Conservation (phyloP, 148 eudicot species). For the Rhododendron kiyosumense region DNA sequence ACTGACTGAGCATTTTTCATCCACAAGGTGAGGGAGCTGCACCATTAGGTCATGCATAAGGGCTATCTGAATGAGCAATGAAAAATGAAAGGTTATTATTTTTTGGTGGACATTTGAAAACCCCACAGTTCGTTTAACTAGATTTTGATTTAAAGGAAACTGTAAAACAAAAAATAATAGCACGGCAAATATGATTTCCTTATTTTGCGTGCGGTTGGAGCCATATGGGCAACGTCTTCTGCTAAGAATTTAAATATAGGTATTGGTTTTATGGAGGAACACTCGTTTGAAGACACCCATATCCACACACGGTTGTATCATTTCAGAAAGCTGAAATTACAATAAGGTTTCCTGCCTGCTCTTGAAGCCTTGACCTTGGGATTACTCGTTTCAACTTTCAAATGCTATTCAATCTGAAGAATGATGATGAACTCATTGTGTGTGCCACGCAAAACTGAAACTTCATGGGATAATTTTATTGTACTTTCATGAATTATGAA, state of each 20-base stretch:
- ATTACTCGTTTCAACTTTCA: not conserved
- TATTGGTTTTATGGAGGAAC: not conserved
- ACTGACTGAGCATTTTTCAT: slow-evolving; percentile 31
- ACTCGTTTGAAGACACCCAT: not conserved
- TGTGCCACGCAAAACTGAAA: not conserved
- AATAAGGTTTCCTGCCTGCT: not conserved
- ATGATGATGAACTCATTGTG: not conserved
- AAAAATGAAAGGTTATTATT: not conserved
- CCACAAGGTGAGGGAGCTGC: slow-evolving; percentile 13
- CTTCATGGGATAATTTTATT: not conserved
- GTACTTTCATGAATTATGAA: not conserved
- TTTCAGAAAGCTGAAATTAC: not conserved
- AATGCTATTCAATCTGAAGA: not conserved
- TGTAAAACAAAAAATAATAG: not conserved
- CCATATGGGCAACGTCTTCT: not conserved
- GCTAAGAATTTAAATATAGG: not conserved
- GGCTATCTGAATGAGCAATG: not conserved
- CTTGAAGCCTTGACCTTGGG: not conserved
- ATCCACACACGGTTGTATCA: not conserved
- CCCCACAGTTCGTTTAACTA: not conserved
- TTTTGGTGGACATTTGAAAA: not conserved
- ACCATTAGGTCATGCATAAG: not conserved
- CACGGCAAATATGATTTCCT: not conserved
- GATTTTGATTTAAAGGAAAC: not conserved
- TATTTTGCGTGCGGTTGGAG: not conserved